Conservation (phyloP, 2,329 filamentous ascomycete genomes). For the Beauveria sp. region DNA sequence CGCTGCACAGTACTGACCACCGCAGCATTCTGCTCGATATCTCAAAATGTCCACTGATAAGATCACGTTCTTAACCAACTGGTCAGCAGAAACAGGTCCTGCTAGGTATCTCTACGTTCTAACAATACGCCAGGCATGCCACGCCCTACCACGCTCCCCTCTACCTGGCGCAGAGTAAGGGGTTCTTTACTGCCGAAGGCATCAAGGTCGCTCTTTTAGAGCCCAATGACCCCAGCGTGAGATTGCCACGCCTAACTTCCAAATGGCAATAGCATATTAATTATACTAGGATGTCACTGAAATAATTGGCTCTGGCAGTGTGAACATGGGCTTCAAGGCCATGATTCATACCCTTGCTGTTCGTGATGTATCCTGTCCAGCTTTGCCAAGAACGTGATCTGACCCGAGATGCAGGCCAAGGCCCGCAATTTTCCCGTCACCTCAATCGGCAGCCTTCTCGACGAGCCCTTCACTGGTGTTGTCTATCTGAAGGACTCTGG, state of each 20-base stretch:
- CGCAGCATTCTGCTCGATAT: conserved; percentile 36
- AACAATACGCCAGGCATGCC: conserved; percentile 53
- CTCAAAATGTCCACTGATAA: conserved; percentile 70
- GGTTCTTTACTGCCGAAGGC: conserved; percentile 66
- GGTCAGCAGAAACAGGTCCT: conserved; percentile 40
- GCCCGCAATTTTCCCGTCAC: conserved; percentile 65
- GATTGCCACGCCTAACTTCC: conserved; percentile 12
- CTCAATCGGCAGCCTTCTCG: conserved; percentile 66
- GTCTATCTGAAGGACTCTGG: conserved; percentile 68
- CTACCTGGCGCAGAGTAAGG: conserved; percentile 69
- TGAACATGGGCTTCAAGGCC: conserved; percentile 73
- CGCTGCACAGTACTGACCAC: conserved; percentile 37
- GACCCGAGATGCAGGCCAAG: conserved; percentile 47
- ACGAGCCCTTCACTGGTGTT: conserved; percentile 73
- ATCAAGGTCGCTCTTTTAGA: conserved; percentile 72
- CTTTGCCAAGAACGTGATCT: not conserved
- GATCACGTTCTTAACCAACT: conserved; percentile 80
- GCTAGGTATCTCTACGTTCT: not conserved
- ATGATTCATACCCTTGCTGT: conserved; percentile 77
- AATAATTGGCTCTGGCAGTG: conserved; percentile 68
- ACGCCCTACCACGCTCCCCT: conserved; percentile 74
- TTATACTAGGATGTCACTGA: conserved; percentile 63
- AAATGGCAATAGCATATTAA: not conserved
- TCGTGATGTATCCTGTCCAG: not conserved
- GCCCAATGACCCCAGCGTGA: conserved; percentile 68